Base-by-base conservation (phyloP, 768 basidiomycete genomes). In the Cystobasidium tubakii region DNA sequence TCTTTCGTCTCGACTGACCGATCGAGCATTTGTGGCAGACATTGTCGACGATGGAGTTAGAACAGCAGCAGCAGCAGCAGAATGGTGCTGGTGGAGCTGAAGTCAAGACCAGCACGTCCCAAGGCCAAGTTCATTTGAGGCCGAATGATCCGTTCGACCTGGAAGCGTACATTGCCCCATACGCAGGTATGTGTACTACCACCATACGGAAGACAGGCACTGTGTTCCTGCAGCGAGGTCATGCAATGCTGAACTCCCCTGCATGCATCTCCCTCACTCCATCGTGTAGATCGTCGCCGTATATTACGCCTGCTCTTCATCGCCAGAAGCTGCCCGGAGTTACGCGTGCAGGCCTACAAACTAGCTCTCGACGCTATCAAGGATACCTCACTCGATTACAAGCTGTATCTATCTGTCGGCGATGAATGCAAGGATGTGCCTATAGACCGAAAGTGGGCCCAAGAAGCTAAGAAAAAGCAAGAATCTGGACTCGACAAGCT, bases 111-210 rank as follows among this genome's bases (percentile, higher is more conserved):
- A 23, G 2, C 27, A 29, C 57, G 2, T 34, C 44, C 66, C 10
- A 6, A 7, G 25, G n/a, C 44, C 66, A 46, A 33, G 70, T 72
- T 33, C 54, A 73, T 17, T 27, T 92, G 17, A 88, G 92, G 80
- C 89, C 90, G 53, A 84, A 85, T 0, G 91, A 92, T 79, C 90
- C 92, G 2, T 93, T 92, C 79, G 92, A 95, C 79, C 85, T 94
- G 66, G 92, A 94, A 73, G 81, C 86, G 50, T 90, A 91, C 80
- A 87, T 88, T 73, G 83, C 88, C 53, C 85, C 86, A 66, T 94
- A 93, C 82, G 84, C 87, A 75, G 90, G 91, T 90, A 54, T 53
- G 83, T 54, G 31, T 23, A 29, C n/a, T 3, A 21, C 15, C 6
- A 29, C 17, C 13, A 29, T 2, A 31, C 23, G 13, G 25, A 62